Percentiles rank a stretch among this genome's conserved stretches.
Evolutionary conservation across 352 stramenopile species (phyloP).

Genomic region (Phytophthora megakarya): DNA sequence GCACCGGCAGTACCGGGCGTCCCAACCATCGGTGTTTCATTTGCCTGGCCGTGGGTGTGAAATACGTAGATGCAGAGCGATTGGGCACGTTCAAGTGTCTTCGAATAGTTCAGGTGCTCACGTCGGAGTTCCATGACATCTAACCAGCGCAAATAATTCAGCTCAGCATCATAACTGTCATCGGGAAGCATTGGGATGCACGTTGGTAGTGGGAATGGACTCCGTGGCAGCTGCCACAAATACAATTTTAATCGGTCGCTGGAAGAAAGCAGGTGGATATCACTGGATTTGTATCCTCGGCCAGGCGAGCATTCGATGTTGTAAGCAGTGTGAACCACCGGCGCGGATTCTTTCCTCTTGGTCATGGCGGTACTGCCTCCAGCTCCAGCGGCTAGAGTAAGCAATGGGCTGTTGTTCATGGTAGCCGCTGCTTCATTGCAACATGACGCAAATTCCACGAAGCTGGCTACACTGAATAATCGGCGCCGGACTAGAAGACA

Average conservation of each 20-base stretch:
- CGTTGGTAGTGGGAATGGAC: slow-evolving; percentile 67
- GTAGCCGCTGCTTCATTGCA: slow-evolving; percentile 51
- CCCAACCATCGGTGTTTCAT: slow-evolving; percentile 42
- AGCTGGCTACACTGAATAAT: slow-evolving; percentile 74
- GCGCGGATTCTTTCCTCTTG: slow-evolving; percentile 44
- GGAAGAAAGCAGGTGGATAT: slow-evolving; percentile 69
- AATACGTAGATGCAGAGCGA: slow-evolving; percentile 86
- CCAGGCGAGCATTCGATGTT: slow-evolving; percentile 86
- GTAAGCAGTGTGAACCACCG: slow-evolving; percentile 76
- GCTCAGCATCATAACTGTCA: slow-evolving; percentile 67
- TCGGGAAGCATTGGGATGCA: slow-evolving; percentile 67
- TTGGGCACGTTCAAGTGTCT: slow-evolving; percentile 83
- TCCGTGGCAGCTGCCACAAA: slow-evolving; percentile 82
- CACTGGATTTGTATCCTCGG: slow-evolving; percentile 84
- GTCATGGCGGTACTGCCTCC: slow-evolving; percentile 27
- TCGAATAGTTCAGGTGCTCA: slow-evolving; percentile 74
- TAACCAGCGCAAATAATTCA: slow-evolving; percentile 77
- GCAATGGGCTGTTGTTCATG: slow-evolving; percentile 38
- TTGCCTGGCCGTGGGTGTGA: slow-evolving; percentile 76
- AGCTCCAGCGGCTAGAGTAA: slow-evolving; percentile 35
- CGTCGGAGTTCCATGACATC: slow-evolving; percentile 80
- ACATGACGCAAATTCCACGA: slow-evolving; percentile 71
- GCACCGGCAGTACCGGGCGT: slow-evolving; percentile 26
- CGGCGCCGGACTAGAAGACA: slow-evolving; percentile 76
- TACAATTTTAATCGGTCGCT: slow-evolving; percentile 78